Base-by-base conservation (phyloP, 768 basidiomycete species). In the Boletus edulis region DNA sequence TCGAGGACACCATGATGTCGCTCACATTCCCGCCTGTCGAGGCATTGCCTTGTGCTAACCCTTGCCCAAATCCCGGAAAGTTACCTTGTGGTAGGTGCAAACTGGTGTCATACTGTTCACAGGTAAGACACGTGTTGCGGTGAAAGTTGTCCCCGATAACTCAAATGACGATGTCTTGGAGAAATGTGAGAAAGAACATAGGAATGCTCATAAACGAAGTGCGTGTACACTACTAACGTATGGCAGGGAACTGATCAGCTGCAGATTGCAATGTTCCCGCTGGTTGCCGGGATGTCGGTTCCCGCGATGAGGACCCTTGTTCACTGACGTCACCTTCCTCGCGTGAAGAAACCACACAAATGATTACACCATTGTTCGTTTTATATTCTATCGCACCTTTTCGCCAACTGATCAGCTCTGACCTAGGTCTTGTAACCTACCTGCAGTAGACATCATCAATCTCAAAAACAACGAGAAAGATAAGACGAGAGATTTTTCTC, bases 61-160 rank as follows among this genome's bases (percentile, higher is more conserved):
- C 24, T 27, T 77, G 76, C 46, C 8, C 41, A 1, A 67, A 69
- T 9, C 58, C 59, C 1, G 74, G 67, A 6, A 70, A 24, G 10
- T 41, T 62, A 38, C 50, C 56, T 43, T 67, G 64, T 39, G 39
- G 43, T 35, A 59, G 47, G 31, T 78, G 77, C 55, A 71, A 62
- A 53, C 56, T 78, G 10, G 77, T 76, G 14, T 72, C 71, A 7
- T 80, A 79, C 50, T 80, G 78, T 56, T 80, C 78, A 1, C 72
- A 62, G 62, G 66, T 67, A 44, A 50, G 62, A 2, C 5, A 8
- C 2, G 8, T 3, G 18, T 44, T 46, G 10, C 9, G 17, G 24
- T 20, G 18, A 9, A 29, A 29, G 29, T 15, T 13, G 13, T 31
- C 4, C 14, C 15, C 9, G 15, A 27, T 42, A 34, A 9, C 38